These are phyloP conservation scores for Funneliformis caledonium DNA, from an alignment of 371 early-diverging fungal genomes.

Conservation along the genomic window DNA sequence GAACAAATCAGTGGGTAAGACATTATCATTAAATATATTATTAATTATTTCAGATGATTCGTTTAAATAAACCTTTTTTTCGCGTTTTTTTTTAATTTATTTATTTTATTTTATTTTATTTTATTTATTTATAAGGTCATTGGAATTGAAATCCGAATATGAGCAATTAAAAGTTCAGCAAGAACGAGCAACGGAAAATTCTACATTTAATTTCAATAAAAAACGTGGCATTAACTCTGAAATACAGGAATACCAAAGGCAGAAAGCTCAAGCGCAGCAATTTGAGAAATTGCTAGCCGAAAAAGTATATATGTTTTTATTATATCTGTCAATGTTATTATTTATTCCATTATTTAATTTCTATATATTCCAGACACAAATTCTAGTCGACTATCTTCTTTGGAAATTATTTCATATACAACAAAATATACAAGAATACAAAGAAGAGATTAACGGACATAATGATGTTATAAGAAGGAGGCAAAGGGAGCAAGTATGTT, in stretches of 20 bases:
- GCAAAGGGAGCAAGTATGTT: conserved; percentile 51
- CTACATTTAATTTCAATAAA: conserved; percentile 85
- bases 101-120: not conserved
- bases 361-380: conserved; percentile 48
- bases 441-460: conserved; percentile 49
- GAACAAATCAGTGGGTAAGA: conserved; percentile 93
- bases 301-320: conserved; percentile 46
- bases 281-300: conserved; percentile 73
- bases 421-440: conserved; percentile 57
- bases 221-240: conserved; percentile 87
- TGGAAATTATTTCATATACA: conserved; percentile 93
- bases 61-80: not conserved
- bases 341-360: not conserved
- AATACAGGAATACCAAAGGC: conserved; percentile 89
- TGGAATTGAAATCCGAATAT: conserved; percentile 88
- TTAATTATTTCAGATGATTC: not conserved
- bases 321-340: not conserved
- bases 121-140: conserved; percentile 60
- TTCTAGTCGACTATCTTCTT: conserved; percentile 71
- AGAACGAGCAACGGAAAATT: conserved; percentile 87
- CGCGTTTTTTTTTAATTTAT: not conserved
- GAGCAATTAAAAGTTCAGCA: conserved; percentile 81
- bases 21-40: not conserved
- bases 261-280: conserved; percentile 87
- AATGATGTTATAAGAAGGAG: conserved; percentile 46